A percentile compares a stretch with the other conserved stretches of the same genome.
Evolutionary conservation across 768 basidiomycete species (phyloP).

Genomic region (Collybia sordida): DNA sequence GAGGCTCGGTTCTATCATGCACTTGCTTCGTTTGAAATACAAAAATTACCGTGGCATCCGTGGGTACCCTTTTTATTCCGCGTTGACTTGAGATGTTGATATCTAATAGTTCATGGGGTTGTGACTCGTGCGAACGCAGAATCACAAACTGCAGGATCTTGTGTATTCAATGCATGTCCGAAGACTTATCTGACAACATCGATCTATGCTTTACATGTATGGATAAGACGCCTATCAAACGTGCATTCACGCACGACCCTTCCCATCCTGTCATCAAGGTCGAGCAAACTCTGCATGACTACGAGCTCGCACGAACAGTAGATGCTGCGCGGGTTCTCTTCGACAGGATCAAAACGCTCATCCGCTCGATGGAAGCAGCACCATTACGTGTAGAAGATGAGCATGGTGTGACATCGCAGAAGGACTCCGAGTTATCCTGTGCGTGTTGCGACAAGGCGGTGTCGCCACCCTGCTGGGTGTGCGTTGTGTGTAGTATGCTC

Average conservation of each 20-base stretch:
- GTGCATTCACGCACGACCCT: slow-evolving; percentile 28
- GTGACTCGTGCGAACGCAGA: slow-evolving; percentile 29
- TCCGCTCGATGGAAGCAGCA: slow-evolving; percentile 21
- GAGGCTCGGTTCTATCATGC: slow-evolving; percentile 35
- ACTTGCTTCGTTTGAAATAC: slow-evolving; percentile 29
- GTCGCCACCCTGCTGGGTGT: slow-evolving; percentile 19
- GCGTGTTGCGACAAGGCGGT: slow-evolving; percentile 15
- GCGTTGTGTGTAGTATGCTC: slow-evolving; percentile 14
- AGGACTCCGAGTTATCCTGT: slow-evolving; percentile 5
- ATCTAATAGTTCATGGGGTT: slow-evolving; percentile 24
- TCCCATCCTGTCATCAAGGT: slow-evolving; percentile 31
- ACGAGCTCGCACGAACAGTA: slow-evolving; percentile 24
- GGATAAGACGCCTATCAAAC: slow-evolving; percentile 25
- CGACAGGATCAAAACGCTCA: slow-evolving; percentile 23
- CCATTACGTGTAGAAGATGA: slow-evolving; percentile 1
- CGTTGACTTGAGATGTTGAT: background rate
- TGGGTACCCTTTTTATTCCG: slow-evolving; percentile 13
- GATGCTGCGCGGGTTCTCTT: slow-evolving; percentile 22
- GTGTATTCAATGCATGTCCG: slow-evolving; percentile 31
- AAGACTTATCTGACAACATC: slow-evolving; percentile 32
- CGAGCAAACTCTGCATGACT: slow-evolving; percentile 30
- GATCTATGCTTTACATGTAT: slow-evolving; percentile 31
- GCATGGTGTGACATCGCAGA: background rate
- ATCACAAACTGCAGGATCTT: slow-evolving; percentile 30
- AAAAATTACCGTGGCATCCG: slow-evolving; percentile 35